Percentiles rank a stretch among this genome's conserved stretches.
These are phyloP conservation scores for Hypoxylon sp. DNA, from an alignment of 2,329 filamentous ascomycete species.

Conservation along the genomic window DNA sequence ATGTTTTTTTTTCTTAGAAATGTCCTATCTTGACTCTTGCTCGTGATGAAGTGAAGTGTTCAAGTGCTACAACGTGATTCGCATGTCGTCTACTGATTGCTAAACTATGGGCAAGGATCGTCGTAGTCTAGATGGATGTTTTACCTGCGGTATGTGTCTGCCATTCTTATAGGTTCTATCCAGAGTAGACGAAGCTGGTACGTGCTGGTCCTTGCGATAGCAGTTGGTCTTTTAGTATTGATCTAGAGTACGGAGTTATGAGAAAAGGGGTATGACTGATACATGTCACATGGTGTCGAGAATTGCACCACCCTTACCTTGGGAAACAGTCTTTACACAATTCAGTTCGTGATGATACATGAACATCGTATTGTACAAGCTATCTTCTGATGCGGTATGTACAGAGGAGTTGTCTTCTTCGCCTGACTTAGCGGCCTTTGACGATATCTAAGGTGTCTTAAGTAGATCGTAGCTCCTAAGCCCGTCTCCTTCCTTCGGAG, in stretches of 20 bases:
- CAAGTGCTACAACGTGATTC: no score
- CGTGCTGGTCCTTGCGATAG: no score
- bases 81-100: not conserved
- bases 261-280: no score
- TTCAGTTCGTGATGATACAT: slow-evolving; percentile 5
- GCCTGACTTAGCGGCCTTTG: not conserved
- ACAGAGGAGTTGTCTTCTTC: slow-evolving; percentile 1
- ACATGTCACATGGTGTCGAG: no score
- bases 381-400: slow-evolving; percentile 22
- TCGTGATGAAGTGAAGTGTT: slow-evolving; percentile 18
- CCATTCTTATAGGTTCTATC: no score
- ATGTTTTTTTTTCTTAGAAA: slow-evolving; percentile 37
- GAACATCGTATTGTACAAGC: slow-evolving; percentile 30
- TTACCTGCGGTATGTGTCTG: no score
- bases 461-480: not conserved
- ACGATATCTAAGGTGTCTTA: not conserved
- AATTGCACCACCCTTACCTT: no score
- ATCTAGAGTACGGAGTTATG: no score
- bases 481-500: not conserved
- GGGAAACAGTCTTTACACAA: not conserved
- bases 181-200: no score
- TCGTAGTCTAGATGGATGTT: no score
- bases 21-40: not conserved
- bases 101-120: not conserved
- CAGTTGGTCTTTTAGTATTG: no score